Evolutionary conservation across 805 yeast genomes (phyloP).

Genomic region (Candida ponderosae): DNA sequence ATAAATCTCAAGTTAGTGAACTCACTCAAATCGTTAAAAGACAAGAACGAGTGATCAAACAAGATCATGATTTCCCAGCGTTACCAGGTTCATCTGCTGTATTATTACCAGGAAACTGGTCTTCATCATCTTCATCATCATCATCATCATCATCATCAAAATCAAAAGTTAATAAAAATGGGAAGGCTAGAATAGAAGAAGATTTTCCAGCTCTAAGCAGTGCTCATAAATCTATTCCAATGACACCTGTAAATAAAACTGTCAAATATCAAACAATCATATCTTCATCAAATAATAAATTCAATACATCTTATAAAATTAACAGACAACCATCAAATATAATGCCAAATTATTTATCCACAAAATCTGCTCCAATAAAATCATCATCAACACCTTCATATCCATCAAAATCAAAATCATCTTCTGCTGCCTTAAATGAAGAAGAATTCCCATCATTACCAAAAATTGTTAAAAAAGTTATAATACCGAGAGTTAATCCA

Average conservation of each 20-base stretch:
- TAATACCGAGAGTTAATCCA: constrained; percentile 54
- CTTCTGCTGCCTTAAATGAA: constrained; percentile 13
- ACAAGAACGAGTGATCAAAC: constrained; percentile 16
- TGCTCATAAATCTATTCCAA: constrained; percentile 3
- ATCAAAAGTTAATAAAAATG: constrained; percentile 11
- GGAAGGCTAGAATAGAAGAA: constrained; percentile 4
- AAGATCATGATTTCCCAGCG: constrained; percentile 41
- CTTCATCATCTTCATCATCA: constrained; percentile 5
- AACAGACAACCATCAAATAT: constrained; percentile 9
- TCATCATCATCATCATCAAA: constrained; percentile 10
- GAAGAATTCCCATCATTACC: constrained; percentile 43
- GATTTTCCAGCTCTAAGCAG: constrained; percentile 25
- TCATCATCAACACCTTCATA: constrained; percentile 15
- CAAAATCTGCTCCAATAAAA: constrained; percentile 8
- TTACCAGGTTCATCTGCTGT: constrained; percentile 26
- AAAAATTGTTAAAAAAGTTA: constrained; percentile 30
- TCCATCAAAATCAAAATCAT: constrained; percentile 7
- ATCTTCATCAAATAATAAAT: constrained; percentile 1
- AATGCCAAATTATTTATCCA: constrained; percentile 23
- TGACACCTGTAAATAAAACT: constrained; percentile 15
- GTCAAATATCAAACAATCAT: constrained; percentile 12
- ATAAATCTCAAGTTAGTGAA: constrained; percentile 36
- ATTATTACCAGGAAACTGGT: neutral
- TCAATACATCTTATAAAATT: constrained; percentile 7
- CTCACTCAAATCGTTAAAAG: constrained; percentile 21